A percentile compares a stretch with the other conserved stretches of the same genome.
Conservation (phyloP, 495 filamentous ascomycete genomes). For the Articulospora tetracladia region DNA sequence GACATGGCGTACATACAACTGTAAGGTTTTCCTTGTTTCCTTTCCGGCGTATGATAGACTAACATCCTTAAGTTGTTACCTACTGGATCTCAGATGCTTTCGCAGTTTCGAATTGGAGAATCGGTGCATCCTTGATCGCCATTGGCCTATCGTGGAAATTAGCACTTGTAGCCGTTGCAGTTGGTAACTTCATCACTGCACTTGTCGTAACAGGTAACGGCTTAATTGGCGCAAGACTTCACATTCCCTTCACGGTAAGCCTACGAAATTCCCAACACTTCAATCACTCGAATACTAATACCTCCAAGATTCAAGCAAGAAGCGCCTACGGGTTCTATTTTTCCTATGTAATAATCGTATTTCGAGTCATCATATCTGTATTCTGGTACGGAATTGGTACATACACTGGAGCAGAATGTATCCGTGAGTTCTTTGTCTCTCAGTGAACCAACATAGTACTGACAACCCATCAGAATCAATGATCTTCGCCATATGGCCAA, state of each 20-base stretch:
- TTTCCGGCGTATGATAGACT: neutral
- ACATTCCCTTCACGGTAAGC: constrained; percentile 57
- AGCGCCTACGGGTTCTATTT: constrained; percentile 66
- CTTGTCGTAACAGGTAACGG: constrained; percentile 57
- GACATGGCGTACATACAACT: constrained; percentile 1
- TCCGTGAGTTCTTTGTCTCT: constrained; percentile 30
- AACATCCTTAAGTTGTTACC: constrained; percentile 26
- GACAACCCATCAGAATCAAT: constrained; percentile 43
- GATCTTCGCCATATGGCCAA: constrained; percentile 64
- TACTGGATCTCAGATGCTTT: constrained; percentile 64
- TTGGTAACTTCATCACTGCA: constrained; percentile 57
- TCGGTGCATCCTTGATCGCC: constrained; percentile 54
- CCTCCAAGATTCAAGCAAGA: constrained; percentile 45
- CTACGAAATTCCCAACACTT: constrained; percentile 5
- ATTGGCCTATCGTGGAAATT: constrained; percentile 59
- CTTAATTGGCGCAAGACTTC: constrained; percentile 54
- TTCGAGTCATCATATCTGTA: constrained; percentile 57
- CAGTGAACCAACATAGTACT: constrained; percentile 18
- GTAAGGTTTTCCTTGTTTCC: neutral
- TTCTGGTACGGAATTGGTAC: constrained; percentile 71
- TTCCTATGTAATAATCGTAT: constrained; percentile 62
- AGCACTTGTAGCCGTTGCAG: constrained; percentile 54
- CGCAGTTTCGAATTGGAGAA: constrained; percentile 58
- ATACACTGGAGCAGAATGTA: constrained; percentile 59
- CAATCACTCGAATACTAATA: neutral